Percentiles rank a stretch among this genome's conserved stretches.
phyloP scores from a whole-genome alignment of 1,139 yeast species.

The Hemisphaericaspora lyxosophila region DNA sequence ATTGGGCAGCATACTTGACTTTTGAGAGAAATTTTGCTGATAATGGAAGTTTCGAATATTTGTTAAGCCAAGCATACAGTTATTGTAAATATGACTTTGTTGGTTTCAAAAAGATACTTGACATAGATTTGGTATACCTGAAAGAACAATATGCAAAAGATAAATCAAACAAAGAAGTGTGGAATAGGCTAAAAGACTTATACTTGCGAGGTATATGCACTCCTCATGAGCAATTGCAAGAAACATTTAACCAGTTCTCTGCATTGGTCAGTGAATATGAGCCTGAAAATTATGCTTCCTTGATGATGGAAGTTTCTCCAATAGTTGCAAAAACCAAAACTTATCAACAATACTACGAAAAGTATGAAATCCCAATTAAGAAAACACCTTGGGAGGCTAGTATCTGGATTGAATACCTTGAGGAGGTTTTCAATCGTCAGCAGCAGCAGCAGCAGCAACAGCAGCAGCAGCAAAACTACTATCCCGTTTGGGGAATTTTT shows the following conservation, averaged over 20 bases:
- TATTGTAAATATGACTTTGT: conserved; percentile 35
- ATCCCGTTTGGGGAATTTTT: conserved; percentile 12
- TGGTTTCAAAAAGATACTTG: conserved; percentile 39
- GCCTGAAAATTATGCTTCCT: conserved; percentile 33
- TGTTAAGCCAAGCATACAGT: conserved; percentile 23
- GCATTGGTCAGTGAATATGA: conserved; percentile 36
- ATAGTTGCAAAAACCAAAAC: conserved; percentile 30
- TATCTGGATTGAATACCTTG: conserved; percentile 36
- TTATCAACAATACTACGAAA: conserved; percentile 27
- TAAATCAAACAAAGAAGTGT: conserved; percentile 13
- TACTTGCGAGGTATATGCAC: conserved; percentile 35
- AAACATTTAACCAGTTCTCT: conserved; percentile 45
- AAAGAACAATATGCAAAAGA: conserved; percentile 11
- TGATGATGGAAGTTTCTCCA: conserved; percentile 40
- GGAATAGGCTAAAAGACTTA: conserved; percentile 23
- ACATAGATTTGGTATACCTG: conserved; percentile 17
- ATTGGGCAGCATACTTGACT: conserved; percentile 22
- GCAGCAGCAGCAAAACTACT: conserved; percentile 19
- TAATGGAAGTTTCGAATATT: conserved; percentile 16
- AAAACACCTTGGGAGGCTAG: conserved; percentile 18
- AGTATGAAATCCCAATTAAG: conserved; percentile 22
- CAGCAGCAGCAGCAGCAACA: too few relatives aligned
- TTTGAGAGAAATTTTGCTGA: conserved; percentile 8
- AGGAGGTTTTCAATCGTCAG: conserved; percentile 25
- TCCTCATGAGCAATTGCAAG: conserved; percentile 45